Conservation (phyloP, 2,329 filamentous ascomycete genomes). For the Xylaria sp. region DNA sequence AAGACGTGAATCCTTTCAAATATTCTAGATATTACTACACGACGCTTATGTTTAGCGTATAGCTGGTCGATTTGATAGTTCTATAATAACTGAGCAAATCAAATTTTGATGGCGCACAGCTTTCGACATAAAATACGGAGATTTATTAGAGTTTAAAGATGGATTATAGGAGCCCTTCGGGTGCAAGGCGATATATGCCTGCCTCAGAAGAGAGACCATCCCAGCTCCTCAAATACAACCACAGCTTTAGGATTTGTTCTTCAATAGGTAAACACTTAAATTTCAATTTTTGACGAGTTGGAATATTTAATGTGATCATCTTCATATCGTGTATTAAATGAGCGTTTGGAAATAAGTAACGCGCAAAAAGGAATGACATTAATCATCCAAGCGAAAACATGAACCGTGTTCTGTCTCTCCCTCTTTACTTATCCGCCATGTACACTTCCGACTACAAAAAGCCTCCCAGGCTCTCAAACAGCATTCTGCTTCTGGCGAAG, state of each 20-base stretch:
- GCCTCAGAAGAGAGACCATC: background rate
- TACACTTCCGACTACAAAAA: background rate
- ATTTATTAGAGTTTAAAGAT: background rate
- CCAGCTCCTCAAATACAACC: background rate
- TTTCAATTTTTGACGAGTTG: background rate
- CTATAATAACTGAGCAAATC: no score
- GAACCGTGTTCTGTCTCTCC: background rate
- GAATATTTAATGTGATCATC: background rate
- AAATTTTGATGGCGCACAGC: no score
- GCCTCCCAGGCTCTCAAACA: slow-evolving; percentile 52
- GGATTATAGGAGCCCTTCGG: background rate
- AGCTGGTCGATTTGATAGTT: no score
- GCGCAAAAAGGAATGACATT: slow-evolving; percentile 22
- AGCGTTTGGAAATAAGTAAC: slow-evolving; percentile 3
- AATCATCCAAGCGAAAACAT: background rate
- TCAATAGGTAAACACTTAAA: background rate
- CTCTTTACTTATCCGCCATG: background rate
- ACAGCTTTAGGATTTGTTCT: background rate
- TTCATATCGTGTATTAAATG: slow-evolving; percentile 3
- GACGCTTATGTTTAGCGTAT: no score
- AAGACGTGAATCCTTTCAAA: background rate
- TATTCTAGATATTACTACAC: background rate
- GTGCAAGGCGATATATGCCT: no score
- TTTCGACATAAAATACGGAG: background rate
- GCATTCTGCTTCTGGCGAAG: slow-evolving; percentile 80